These are phyloP conservation scores for Suhomyces taliae DNA, from an alignment of 1,139 yeast species.

Conservation along the genomic window DNA sequence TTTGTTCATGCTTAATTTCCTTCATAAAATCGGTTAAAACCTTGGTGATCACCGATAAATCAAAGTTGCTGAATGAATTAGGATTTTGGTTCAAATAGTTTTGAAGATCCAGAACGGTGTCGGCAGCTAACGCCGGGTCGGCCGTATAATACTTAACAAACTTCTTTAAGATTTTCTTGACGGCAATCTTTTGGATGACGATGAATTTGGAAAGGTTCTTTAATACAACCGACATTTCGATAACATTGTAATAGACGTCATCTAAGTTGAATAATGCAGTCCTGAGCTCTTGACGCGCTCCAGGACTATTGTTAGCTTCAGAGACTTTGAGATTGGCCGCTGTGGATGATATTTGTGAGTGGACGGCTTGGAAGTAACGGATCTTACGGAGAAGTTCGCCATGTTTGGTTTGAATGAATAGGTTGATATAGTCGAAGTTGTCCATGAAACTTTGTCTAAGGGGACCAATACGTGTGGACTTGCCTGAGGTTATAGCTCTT, in stretches of 20 bases:
- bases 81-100: slow-evolving; percentile 39
- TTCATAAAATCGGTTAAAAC: slow-evolving; percentile 50
- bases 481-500: slow-evolving; percentile 42
- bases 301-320: slow-evolving; percentile 15
- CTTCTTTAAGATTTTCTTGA: slow-evolving; percentile 78
- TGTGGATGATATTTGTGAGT: slow-evolving; percentile 1
- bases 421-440: slow-evolving; percentile 53
- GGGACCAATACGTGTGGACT: slow-evolving; percentile 18
- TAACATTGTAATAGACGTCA: slow-evolving; percentile 37
- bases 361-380: slow-evolving; percentile 18
- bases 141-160: slow-evolving; percentile 59
- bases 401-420: slow-evolving; percentile 65
- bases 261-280: slow-evolving; percentile 11
- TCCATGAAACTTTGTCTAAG: slow-evolving; percentile 38
- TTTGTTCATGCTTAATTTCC: slow-evolving; percentile 13
- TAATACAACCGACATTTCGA: slow-evolving; percentile 56
- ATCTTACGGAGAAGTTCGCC: slow-evolving; percentile 54
- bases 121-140: slow-evolving; percentile 36
- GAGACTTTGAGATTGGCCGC: slow-evolving; percentile 18
- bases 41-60: slow-evolving; percentile 61
- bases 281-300: slow-evolving; percentile 6
- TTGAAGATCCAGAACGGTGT: slow-evolving; percentile 39
- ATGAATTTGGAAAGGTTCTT: slow-evolving; percentile 74
- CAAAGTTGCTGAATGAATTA: slow-evolving; percentile 62
- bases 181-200: slow-evolving; percentile 77